Base-by-base conservation (phyloP, 441 rosid species). In the Gossypium aridum region DNA sequence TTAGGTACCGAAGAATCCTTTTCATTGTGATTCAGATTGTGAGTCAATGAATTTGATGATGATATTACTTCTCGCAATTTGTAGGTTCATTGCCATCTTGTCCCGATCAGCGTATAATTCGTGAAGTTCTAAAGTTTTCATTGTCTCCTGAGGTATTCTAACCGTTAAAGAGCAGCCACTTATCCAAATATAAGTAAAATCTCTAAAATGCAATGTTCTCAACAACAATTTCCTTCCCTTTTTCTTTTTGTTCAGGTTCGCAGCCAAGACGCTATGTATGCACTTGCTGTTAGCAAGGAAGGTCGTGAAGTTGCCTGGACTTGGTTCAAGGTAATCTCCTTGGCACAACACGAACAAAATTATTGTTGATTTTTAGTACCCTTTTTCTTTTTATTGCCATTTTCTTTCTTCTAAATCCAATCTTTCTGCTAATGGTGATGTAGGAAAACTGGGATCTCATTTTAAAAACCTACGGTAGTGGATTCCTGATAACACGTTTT, bases 391-490 rank as follows among this genome's bases (percentile, higher is more conserved):
- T 37, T 0, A 2, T 10, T 26, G 12, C 28, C 8, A 10, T 54
- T 53, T 51, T 19, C 31, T 2, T 16, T 39, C 14, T 59, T 63
- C 53, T 65, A 3, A 53, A 53, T 68, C 43, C 61, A 4, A 28
- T 45, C 31, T 66, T n/a, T 31, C 65, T 51, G n/a, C 43, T 71
- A 6, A 14, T 73, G 66, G 75, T 26, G 70, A 59, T 77, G 16
- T 89, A 91, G 87, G 95, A 86, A 26, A 91, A 92, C 14, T 96
- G 98, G 97, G 97, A 91, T 57, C 71, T 88, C 80, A 88, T 96
- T 25, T 83, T 75, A 62, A 70, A 83, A 47, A 89, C 93, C 26
- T 96, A 87, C 85, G 97, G 98, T 49, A 84, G 91, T 0, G 97
- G 99, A 75, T 86, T 86, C 74, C 86, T 96, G 16, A 49, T 92